phyloP scores from a whole-genome alignment of 2,329 filamentous ascomycete genomes.

The Plectosphaerella plurivora region DNA sequence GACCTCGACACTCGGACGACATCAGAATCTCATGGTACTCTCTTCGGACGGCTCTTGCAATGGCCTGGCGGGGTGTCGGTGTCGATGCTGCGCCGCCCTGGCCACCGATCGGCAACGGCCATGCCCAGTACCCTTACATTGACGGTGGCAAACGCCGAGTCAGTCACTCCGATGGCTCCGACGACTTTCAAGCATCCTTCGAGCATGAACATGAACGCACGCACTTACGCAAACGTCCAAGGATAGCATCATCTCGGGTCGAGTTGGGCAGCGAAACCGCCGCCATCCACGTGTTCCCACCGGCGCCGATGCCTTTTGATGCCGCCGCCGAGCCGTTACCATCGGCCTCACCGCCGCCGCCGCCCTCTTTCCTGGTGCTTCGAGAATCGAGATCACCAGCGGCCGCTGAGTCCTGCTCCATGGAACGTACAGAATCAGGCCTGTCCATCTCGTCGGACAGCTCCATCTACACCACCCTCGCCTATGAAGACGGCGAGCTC shows the following conservation, averaged over 20 bases:
- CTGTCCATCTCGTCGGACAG: conserved; percentile 41
- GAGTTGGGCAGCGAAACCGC: not conserved
- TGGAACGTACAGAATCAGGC: conserved; percentile 47
- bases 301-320: not conserved
- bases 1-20: not conserved
- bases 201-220: conserved; percentile 18
- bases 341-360: conserved; percentile 5
- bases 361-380: conserved; percentile 33
- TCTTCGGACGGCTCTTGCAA: conserved; percentile 28
- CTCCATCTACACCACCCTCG: conserved; percentile 17
- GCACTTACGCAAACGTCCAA: conserved; percentile 7
- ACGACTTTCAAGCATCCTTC: conserved; percentile 9
- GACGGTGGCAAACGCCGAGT: conserved; percentile 33
- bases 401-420: conserved; percentile 16
- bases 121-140: conserved; percentile 17
- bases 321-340: not conserved
- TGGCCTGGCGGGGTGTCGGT: conserved; percentile 14
- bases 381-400: conserved; percentile 25
- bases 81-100: conserved; percentile 5
- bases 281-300: not conserved
- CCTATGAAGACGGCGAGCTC: conserved; percentile 27
- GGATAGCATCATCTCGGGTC: conserved; percentile 3
- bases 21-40: not conserved
- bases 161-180: conserved; percentile 26
- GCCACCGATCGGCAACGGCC: conserved; percentile 6